Base-by-base conservation (phyloP, 306 rosid species). In the barrel medic (Medicago truncatula) region DNA sequence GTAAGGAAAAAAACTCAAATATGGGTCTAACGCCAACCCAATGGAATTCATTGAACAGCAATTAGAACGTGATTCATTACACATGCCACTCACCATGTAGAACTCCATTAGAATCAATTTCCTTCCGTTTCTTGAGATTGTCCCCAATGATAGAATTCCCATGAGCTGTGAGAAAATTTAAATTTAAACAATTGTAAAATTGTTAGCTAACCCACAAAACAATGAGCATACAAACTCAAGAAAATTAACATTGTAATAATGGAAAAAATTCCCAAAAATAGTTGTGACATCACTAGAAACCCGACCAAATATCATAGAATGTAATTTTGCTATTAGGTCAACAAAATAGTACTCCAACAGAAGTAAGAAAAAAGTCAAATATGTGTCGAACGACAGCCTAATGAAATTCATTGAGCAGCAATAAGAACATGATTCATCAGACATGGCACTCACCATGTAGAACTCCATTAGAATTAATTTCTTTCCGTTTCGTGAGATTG, bases 71-170 rank as follows among this genome's bases (percentile, higher is more conserved):
- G 66, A 66, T 17, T 75, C 44, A 74, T 54, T 1, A 59, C 20
- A 23, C 54, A 84, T 52, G 74, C 43, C 79, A 89, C 98, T 88
- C 92, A 93, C 98, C 93, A 40, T 85, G 93, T 38, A 71, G 54
- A 84, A 85, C 76, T 81, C 98, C 98, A 81, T 89, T 93, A 43
- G 87, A 60, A 80, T 85, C 89, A 11, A 86, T 13, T 66, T 86
- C 88, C 82, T 85, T 93, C 77, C 97, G 83, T 79, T 93, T 93
- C 89, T 86, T 93, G 68, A 74, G 74, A 76, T 83, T 93, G 83
- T 82, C 89, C 69, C 78, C 87, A n/a, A 69, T 44, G 71, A 66
- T 52, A 83, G 88, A 77, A 81, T 47, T 75, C 49, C 59, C 83
- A 49, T 76, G 64, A 6, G 38, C 38, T 34, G 38, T 34, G 7